These are phyloP conservation scores for Priceomyces melissophilus DNA, from an alignment of 805 yeast genomes.

Conservation along the genomic window DNA sequence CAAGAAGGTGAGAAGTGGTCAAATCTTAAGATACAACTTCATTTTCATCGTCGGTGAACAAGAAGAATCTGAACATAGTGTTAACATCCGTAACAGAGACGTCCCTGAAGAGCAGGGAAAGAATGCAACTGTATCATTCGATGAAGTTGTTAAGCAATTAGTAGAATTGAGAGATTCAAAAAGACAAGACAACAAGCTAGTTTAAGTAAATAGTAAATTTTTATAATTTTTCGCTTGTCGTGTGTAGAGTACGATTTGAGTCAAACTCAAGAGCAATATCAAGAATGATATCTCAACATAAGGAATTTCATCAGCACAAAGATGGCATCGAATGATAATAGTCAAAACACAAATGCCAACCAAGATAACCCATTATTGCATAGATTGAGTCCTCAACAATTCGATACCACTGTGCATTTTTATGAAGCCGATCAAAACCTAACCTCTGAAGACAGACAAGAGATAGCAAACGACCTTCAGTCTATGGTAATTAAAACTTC, in stretches of 20 bases:
- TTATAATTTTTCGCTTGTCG: too few relatives aligned
- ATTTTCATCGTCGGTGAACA: constrained; percentile 96
- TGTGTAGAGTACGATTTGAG: too few relatives aligned
- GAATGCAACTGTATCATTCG: constrained; percentile 76
- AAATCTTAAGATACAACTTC: constrained; percentile 89
- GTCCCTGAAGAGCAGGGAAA: constrained; percentile 89
- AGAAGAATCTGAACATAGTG: constrained; percentile 75
- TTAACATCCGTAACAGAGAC: constrained; percentile 96
- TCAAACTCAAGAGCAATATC: too few relatives aligned
- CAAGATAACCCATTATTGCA: constrained; percentile 23
- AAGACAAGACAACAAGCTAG: constrained; percentile 62
- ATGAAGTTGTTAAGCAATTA: constrained; percentile 68
- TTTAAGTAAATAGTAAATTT: constrained; percentile 8
- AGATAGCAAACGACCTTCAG: constrained; percentile 28
- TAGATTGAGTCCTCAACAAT: constrained; percentile 29
- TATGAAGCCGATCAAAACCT: constrained; percentile 40
- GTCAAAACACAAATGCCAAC: neutral
- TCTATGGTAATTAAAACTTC: constrained; percentile 20
- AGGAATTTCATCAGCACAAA: too few relatives aligned
- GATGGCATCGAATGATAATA: neutral
- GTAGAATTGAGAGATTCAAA: constrained; percentile 63
- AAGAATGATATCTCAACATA: too few relatives aligned
- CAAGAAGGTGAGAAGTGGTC: constrained; percentile 98
- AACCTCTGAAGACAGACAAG: constrained; percentile 26
- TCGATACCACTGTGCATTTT: constrained; percentile 35